Base-by-base conservation (phyloP, 495 filamentous ascomycete genomes). In the Letharia lupina region DNA sequence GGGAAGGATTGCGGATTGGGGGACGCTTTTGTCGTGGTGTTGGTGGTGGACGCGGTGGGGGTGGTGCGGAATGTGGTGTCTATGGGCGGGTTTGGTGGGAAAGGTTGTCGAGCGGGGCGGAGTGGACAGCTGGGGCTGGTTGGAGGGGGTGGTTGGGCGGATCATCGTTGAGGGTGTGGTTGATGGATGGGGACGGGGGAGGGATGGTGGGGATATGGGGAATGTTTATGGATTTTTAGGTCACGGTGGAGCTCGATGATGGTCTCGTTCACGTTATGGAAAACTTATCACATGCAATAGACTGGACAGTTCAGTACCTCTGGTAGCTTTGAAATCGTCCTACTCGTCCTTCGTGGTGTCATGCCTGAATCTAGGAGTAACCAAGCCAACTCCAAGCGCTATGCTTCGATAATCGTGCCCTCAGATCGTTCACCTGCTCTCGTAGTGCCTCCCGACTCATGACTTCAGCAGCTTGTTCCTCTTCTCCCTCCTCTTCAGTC, bases 401-500 rank as follows among this genome's bases (percentile, higher is more conserved):
- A 64, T 66, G 64, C 64, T 62, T 45, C 31, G 50, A 45, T 66
- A 60, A 62, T 52, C 20, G 45, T 62, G 45, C 56, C 28, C 20
- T 50, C 37, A 33, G 31, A 20, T 45, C 11, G 15, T 35, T 65
- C 33, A 2, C 7, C 23, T 28, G n/a, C 4, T 42, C 41, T 47
- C 62, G 41, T 58, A 63, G 56, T 62, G 69, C 56, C 40, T 61
- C 44, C 20, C 63, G 52, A 48, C 63, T 93, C 81, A 96, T 62
- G 91, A 95, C 76, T 93, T 96, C 71, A 98, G 76, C 71, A 95
- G 78, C 80, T 97, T 98, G 77, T 98, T 99, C 75, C 94, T 86
- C 86, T 97, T 98, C 82, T 98, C 94, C 75, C 91, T 86, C 74
- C 92, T 83, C 86, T 90, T 96, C 75, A 96, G 72, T 67, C 94